phyloP scores from a whole-genome alignment of 1,139 yeast species.

The Blastobotrys aristatus region DNA sequence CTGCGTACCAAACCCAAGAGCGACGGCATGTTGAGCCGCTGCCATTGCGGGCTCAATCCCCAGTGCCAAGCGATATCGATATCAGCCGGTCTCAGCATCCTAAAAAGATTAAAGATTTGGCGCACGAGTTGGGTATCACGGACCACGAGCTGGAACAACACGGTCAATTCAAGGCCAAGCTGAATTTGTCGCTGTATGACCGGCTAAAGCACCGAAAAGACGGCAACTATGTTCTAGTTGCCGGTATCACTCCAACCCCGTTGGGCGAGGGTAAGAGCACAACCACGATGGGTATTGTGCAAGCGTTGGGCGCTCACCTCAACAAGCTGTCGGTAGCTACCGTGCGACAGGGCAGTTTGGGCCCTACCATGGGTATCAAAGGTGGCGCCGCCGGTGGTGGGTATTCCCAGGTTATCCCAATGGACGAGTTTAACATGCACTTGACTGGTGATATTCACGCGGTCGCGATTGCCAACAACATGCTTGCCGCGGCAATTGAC shows the following conservation, averaged over 20 bases:
- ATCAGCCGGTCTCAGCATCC: conserved; percentile 89
- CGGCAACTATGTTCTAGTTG: conserved; percentile 89
- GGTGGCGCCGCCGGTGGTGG: conserved; percentile 99
- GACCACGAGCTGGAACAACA: conserved; percentile 83
- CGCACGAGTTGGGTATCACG: conserved; percentile 77
- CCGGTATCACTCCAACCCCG: conserved; percentile 98
- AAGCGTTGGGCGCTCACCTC: conserved; percentile 90
- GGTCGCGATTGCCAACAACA: conserved; percentile 89
- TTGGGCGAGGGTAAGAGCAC: conserved; percentile 98
- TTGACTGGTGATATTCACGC: conserved; percentile 98
- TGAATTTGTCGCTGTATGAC: conserved; percentile 65
- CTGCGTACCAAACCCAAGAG: conserved; percentile 33
- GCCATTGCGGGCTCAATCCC: conserved; percentile 58
- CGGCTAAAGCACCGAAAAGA: conserved; percentile 63
- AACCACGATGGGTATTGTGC: conserved; percentile 94
- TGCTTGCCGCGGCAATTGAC: conserved; percentile 96
- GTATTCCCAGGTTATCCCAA: conserved; percentile 95
- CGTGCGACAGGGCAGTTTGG: conserved; percentile 98
- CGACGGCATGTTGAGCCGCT: conserved; percentile 46
- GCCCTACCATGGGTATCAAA: conserved; percentile 97
- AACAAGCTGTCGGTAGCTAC: conserved; percentile 86
- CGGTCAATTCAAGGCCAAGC: conserved; percentile 92
- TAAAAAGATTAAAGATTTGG: conserved; percentile 75
- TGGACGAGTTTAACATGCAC: conserved; percentile 99
- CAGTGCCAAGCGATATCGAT: conserved; percentile 93